A percentile compares a stretch with the other conserved stretches of the same genome.
These are phyloP conservation scores for Lophiostoma macrostomum DNA, from an alignment of 495 filamentous ascomycete genomes.

Conservation along the genomic window DNA sequence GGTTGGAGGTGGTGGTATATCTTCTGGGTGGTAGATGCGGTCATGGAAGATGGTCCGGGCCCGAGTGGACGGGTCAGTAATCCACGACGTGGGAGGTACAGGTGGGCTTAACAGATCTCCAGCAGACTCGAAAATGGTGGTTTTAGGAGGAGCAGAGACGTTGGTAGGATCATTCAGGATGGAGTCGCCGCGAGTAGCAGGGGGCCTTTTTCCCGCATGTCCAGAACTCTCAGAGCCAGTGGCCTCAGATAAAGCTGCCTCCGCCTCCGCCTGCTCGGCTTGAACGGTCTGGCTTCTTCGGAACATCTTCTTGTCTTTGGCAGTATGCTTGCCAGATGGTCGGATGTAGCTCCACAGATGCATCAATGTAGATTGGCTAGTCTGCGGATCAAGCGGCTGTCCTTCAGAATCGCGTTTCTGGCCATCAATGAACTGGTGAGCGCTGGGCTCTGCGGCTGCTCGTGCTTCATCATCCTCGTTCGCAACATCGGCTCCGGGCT, in stretches of 20 bases:
- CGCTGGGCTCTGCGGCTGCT: slow-evolving; percentile 29
- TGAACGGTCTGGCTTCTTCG: slow-evolving; percentile 38
- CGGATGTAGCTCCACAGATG: slow-evolving; percentile 41
- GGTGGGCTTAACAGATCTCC: slow-evolving; percentile 89
- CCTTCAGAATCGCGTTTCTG: slow-evolving; percentile 42
- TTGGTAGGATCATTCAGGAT: slow-evolving; percentile 46
- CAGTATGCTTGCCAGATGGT: slow-evolving; percentile 29
- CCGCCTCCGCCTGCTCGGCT: slow-evolving; percentile 1
- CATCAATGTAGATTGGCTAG: slow-evolving; percentile 21
- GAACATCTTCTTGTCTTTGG: slow-evolving; percentile 40
- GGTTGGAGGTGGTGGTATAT: slow-evolving; percentile 76
- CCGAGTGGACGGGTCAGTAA: slow-evolving; percentile 78
- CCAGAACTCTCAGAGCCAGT: slow-evolving; percentile 14
- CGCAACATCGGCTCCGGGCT: slow-evolving; percentile 54
- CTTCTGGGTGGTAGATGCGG: slow-evolving; percentile 85
- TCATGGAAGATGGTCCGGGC: slow-evolving; percentile 95
- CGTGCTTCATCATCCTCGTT: slow-evolving; percentile 50
- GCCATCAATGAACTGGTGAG: slow-evolving; percentile 26
- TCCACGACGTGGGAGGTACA: slow-evolving; percentile 72
- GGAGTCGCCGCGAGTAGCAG: slow-evolving; percentile 46
- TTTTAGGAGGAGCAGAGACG: slow-evolving; percentile 73
- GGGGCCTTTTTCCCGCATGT: slow-evolving; percentile 30
- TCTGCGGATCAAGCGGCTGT: slow-evolving; percentile 39
- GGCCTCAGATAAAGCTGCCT: slow-evolving; percentile 17
- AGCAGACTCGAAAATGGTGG: slow-evolving; percentile 91